A percentile compares a stretch with the other conserved stretches of the same genome.
Evolutionary conservation across 441 rosid genomes (phyloP).

Genomic region (Erodium texanum): DNA sequence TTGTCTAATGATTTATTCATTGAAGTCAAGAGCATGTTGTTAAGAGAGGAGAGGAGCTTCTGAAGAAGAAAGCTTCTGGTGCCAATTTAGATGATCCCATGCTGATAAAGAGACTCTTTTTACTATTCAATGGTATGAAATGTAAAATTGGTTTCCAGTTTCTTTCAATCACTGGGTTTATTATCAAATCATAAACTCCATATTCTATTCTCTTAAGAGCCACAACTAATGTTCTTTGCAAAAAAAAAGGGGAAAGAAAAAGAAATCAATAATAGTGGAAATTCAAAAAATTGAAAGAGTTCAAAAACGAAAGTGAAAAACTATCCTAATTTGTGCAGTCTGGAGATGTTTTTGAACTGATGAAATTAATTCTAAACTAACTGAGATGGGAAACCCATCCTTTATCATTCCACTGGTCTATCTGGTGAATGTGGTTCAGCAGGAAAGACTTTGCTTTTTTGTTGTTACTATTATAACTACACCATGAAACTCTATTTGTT

Average conservation of each 20-base stretch:
- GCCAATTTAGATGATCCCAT: slow-evolving; percentile 73
- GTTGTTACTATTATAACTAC: not conserved
- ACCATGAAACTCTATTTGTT: not conserved
- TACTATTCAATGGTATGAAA: slow-evolving; percentile 65
- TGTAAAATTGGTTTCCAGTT: slow-evolving; percentile 11
- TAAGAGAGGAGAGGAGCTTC: slow-evolving; percentile 83
- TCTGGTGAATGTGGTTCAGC: not conserved
- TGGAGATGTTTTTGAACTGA: no score
- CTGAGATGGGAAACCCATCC: no score
- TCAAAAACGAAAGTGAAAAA: no score
- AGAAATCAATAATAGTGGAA: no score
- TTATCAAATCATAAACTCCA: no score
- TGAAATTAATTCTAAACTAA: no score
- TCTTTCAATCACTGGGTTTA: not conserved
- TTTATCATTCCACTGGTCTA: not conserved
- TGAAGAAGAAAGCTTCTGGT: slow-evolving; percentile 64
- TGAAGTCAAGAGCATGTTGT: slow-evolving; percentile 85
- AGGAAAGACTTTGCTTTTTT: not conserved
- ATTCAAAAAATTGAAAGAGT: no score
- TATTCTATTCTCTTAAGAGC: no score
- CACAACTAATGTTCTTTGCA: no score
- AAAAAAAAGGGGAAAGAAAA: no score
- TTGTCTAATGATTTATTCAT: slow-evolving; percentile 26
- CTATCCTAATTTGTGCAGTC: no score
- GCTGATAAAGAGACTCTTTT: slow-evolving; percentile 60